Evolutionary conservation across 176 grass and related monocot genomes (phyloP).

Genomic region (Saccharum officinarum): DNA sequence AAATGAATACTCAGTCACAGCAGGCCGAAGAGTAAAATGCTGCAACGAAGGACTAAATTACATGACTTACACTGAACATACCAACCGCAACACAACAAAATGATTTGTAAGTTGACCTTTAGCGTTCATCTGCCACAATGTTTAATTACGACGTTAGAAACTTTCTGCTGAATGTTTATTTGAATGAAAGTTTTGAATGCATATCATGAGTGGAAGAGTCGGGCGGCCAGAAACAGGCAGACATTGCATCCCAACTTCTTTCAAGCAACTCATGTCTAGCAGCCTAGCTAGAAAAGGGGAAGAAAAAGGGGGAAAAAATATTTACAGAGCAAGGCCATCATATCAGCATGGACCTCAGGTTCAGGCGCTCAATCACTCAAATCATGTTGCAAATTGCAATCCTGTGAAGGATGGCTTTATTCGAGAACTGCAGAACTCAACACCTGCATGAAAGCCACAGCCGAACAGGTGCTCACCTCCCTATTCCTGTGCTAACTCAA

Average conservation of each 20-base stretch:
- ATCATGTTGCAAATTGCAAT: slow-evolving; percentile 9
- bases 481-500: slow-evolving; percentile 59
- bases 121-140: slow-evolving; percentile 33
- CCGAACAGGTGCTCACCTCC: slow-evolving; percentile 29
- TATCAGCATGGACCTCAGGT: slow-evolving; percentile 40
- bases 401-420: slow-evolving; percentile 53
- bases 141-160: slow-evolving; percentile 25
- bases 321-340: slow-evolving; percentile 55
- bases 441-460: slow-evolving; percentile 42
- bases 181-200: slow-evolving; percentile 48
- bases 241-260: slow-evolving; percentile 40
- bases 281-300: slow-evolving; percentile 36
- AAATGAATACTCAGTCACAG: neutral
- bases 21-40: neutral
- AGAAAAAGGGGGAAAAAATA: slow-evolving; percentile 6
- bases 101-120: slow-evolving; percentile 5
- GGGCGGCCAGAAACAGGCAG: slow-evolving; percentile 38
- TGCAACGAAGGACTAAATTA: neutral
- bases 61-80: neutral
- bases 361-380: slow-evolving; percentile 34
- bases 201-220: slow-evolving; percentile 37
- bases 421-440: slow-evolving; percentile 36
- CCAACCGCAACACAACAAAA: slow-evolving; percentile 19
- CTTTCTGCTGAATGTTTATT: slow-evolving; percentile 45
- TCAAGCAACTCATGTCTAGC: slow-evolving; percentile 41